These are phyloP conservation scores for Fusarium sp. DNA, from an alignment of 2,329 filamentous ascomycete genomes.

Conservation along the genomic window DNA sequence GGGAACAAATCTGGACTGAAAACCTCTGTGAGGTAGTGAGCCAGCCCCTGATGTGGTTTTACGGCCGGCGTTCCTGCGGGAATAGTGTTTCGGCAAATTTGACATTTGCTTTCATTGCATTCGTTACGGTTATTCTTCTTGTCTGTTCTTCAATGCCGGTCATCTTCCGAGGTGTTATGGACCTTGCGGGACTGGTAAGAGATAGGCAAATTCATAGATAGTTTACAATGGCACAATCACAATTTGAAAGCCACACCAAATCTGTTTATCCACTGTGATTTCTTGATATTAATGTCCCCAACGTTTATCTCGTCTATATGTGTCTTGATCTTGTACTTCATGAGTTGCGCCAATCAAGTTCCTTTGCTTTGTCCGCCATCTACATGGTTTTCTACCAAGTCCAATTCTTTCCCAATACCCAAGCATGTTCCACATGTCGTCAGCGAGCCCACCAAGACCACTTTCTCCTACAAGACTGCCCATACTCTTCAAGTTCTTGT, in stretches of 20 bases:
- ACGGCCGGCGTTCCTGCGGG: constrained; percentile 45
- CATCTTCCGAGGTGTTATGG: not conserved
- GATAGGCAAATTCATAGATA: constrained; percentile 44
- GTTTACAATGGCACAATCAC: constrained; percentile 48
- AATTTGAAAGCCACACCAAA: constrained; percentile 38
- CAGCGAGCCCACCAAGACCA: not conserved
- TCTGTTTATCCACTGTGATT: not conserved
- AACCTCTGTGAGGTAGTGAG: constrained; percentile 43
- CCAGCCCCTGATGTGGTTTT: constrained; percentile 40
- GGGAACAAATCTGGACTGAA: constrained; percentile 35
- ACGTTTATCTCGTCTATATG: not conserved
- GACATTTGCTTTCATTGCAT: constrained; percentile 48
- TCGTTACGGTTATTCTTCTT: constrained; percentile 36
- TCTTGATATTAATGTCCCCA: not conserved
- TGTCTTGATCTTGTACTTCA: not conserved
- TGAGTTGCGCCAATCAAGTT: not conserved
- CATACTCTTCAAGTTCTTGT: no score
- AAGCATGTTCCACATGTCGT: no score
- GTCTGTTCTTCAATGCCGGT: constrained; percentile 24
- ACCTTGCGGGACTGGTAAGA: constrained; percentile 8
- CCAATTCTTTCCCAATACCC: not conserved
- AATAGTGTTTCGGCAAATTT: constrained; percentile 47
- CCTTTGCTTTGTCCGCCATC: not conserved
- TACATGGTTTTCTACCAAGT: not conserved
- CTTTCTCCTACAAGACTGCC: no score